These are phyloP conservation scores for Globisporangium recalcitrans DNA, from an alignment of 352 stramenopile species.

Conservation along the genomic window DNA sequence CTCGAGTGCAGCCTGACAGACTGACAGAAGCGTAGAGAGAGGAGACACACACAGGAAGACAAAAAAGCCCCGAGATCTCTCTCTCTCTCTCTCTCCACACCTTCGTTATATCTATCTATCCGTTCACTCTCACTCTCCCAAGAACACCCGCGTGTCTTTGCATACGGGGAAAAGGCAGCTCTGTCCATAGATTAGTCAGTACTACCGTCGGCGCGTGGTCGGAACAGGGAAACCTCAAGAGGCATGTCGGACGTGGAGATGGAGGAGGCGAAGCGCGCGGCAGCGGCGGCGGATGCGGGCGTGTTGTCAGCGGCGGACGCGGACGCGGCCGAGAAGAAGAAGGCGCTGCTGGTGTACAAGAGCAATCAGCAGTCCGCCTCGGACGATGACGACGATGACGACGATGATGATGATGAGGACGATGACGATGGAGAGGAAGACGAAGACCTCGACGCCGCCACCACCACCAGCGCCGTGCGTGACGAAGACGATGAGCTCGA, in stretches of 20 bases:
- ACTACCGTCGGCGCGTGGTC: too few relatives aligned
- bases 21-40: not conserved
- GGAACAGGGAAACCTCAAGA: too few relatives aligned
- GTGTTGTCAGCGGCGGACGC: slow-evolving; percentile 2
- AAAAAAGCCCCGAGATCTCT: not conserved
- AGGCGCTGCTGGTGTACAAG: slow-evolving; percentile 76
- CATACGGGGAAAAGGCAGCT: not conserved
- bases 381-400: slow-evolving; percentile 51
- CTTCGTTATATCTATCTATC: too few relatives aligned
- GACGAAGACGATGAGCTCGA: slow-evolving; percentile 23
- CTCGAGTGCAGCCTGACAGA: too few relatives aligned
- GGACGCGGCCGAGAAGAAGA: slow-evolving; percentile 60
- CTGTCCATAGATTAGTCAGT: not conserved
- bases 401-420: slow-evolving; percentile 34
- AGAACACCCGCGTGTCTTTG: not conserved
- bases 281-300: slow-evolving; percentile 1
- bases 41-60: not conserved
- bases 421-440: slow-evolving; percentile 24
- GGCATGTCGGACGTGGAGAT: slow-evolving; percentile 37
- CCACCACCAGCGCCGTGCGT: slow-evolving; percentile 10
- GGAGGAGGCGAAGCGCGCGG: slow-evolving; percentile 17
- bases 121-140: too few relatives aligned
- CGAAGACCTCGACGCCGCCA: slow-evolving; percentile 18
- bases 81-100: too few relatives aligned
- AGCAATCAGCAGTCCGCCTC: slow-evolving; percentile 57